These are phyloP conservation scores for Verticillium isaacii DNA, from an alignment of 2,329 filamentous ascomycete genomes.

Conservation along the genomic window DNA sequence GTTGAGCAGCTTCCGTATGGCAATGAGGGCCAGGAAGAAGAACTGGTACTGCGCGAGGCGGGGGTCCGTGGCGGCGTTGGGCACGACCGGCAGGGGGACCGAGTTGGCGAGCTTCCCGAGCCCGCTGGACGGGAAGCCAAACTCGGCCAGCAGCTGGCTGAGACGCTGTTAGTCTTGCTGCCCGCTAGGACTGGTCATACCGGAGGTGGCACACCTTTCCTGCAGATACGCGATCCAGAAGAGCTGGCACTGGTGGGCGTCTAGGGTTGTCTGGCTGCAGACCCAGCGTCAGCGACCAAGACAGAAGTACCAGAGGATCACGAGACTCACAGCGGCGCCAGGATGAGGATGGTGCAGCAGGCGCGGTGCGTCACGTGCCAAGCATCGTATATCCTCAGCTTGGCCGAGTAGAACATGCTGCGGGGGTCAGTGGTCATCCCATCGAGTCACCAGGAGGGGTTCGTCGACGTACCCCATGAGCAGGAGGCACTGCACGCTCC, in stretches of 20 bases:
- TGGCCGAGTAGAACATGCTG: slow-evolving; percentile 2
- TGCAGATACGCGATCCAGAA: slow-evolving; percentile 7
- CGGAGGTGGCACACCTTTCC: slow-evolving; percentile 2
- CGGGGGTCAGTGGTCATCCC: background rate
- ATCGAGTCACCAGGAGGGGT: background rate
- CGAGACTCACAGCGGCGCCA: background rate
- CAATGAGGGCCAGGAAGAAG: slow-evolving; percentile 8
- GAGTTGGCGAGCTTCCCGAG: slow-evolving; percentile 1
- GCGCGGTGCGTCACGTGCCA: slow-evolving; percentile 2
- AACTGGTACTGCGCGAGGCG: slow-evolving; percentile 2
- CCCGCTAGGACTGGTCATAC: background rate
- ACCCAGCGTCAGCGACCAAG: background rate
- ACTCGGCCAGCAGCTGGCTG: slow-evolving; percentile 5
- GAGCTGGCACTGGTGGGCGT: slow-evolving; percentile 4
- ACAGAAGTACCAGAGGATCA: background rate
- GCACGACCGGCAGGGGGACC: slow-evolving; percentile 2
- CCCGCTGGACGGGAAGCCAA: slow-evolving; percentile 4
- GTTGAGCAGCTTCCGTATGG: slow-evolving; percentile 6
- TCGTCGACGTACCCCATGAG: slow-evolving; percentile 5
- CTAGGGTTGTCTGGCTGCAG: background rate
- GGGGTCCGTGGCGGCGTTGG: background rate
- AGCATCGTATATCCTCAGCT: slow-evolving; percentile 1
- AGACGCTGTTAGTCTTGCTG: background rate
- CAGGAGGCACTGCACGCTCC: slow-evolving; percentile 6
- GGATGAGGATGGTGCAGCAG: background rate